Percentiles rank a stretch among this genome's conserved stretches.
phyloP scores from a whole-genome alignment of 768 basidiomycete species.

The Cystofilobasidium macerans region DNA sequence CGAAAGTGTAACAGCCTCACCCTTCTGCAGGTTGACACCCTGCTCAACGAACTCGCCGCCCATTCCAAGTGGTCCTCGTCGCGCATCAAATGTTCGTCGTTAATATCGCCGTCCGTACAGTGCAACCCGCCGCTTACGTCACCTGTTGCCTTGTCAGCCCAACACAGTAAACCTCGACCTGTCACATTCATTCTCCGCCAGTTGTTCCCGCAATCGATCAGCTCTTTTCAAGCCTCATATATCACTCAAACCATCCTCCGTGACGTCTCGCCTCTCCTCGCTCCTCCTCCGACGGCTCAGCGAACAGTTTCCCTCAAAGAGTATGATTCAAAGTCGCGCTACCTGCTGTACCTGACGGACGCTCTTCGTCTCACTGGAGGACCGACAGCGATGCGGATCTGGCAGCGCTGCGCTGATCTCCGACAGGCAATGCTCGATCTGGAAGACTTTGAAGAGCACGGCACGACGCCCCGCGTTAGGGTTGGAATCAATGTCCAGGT shows the following conservation, averaged over 20 bases:
- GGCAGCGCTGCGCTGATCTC: neutral
- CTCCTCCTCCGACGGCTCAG: slow-evolving; percentile 45
- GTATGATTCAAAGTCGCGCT: slow-evolving; percentile 13
- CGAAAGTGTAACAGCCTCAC: slow-evolving; percentile 35
- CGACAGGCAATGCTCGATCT: neutral
- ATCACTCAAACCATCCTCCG: slow-evolving; percentile 80
- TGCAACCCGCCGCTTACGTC: slow-evolving; percentile 25
- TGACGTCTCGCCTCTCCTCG: slow-evolving; percentile 69
- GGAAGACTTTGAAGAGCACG: neutral
- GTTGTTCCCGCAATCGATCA: slow-evolving; percentile 47
- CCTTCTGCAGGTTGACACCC: slow-evolving; percentile 48
- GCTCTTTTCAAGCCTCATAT: slow-evolving; percentile 54
- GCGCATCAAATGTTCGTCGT: slow-evolving; percentile 40
- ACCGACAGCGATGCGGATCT: neutral
- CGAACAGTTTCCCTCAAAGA: neutral
- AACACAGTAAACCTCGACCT: neutral
- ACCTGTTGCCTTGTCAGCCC: neutral
- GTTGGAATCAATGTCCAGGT: slow-evolving; percentile 59
- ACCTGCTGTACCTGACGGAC: slow-evolving; percentile 8
- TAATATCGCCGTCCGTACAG: slow-evolving; percentile 38
- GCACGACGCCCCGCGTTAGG: slow-evolving; percentile 37
- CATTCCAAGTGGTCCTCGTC: slow-evolving; percentile 45
- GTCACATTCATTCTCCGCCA: slow-evolving; percentile 40
- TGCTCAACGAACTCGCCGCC: slow-evolving; percentile 65
- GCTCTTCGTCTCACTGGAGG: neutral